phyloP scores from a whole-genome alignment of 2,329 filamentous ascomycete species.

The Phialophora tarda region DNA sequence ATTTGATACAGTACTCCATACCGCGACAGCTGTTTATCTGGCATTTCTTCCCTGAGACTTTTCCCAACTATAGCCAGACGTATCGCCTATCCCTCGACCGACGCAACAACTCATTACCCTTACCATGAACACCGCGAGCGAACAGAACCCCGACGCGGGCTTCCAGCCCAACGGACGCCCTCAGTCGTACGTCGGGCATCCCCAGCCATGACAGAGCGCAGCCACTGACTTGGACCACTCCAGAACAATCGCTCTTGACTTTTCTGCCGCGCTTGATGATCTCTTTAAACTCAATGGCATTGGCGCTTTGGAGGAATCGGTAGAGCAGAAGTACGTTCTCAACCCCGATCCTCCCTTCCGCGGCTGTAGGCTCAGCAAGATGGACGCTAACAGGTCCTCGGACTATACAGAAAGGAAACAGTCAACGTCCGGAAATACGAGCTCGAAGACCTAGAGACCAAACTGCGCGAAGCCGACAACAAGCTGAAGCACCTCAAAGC shows the following conservation, averaged over 20 bases:
- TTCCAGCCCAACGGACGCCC: constrained; percentile 66
- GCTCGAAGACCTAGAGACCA: constrained; percentile 82
- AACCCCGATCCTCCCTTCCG: constrained; percentile 40
- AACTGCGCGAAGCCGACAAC: constrained; percentile 82
- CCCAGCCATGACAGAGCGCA: constrained; percentile 1
- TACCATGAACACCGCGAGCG: constrained; percentile 21
- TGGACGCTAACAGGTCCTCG: not conserved
- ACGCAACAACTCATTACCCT: not conserved
- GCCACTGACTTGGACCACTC: not conserved
- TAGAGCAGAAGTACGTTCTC: constrained; percentile 73
- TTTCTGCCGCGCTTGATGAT: constrained; percentile 83
- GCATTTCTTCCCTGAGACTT: not conserved
- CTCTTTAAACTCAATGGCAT: constrained; percentile 87
- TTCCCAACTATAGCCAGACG: not conserved
- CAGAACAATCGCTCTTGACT: constrained; percentile 86
- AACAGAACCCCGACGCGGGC: constrained; percentile 22
- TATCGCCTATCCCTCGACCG: constrained; percentile 6
- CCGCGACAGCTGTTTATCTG: not conserved
- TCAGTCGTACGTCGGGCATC: constrained; percentile 67
- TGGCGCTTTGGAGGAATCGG: constrained; percentile 72
- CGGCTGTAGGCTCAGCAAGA: not conserved
- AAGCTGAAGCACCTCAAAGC: constrained; percentile 61
- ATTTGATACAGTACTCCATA: not conserved
- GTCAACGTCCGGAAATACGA: constrained; percentile 76
- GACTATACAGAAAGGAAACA: constrained; percentile 70